Base-by-base conservation (phyloP, 306 rosid genomes). In the Abrus precatorius region DNA sequence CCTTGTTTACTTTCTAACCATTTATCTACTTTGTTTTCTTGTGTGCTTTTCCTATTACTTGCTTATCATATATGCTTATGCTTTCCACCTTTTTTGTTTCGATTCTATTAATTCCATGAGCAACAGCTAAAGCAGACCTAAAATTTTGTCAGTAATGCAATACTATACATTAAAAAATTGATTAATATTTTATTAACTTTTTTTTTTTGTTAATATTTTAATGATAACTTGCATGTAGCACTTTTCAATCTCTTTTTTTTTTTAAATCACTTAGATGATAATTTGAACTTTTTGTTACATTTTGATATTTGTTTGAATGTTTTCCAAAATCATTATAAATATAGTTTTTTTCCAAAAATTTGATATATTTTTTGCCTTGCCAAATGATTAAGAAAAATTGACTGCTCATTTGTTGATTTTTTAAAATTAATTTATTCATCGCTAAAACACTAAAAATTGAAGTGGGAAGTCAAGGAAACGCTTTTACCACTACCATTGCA, bases 21-120 rank as follows among this genome's bases (percentile, higher is more conserved):
- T 74, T 74, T 34, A 40, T 75, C 20, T 48, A 32, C 59, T 60
- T 45, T 61, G 41, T 76, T 64, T 50, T 64, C 32, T 76, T 43
- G 38, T 32, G 12, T 4, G 10, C 20, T 20, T 61, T 30, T 47
- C 5, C 4, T 45, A 6, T 61, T 30, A 20, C 27, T 43, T 66
- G 7, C 55, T 55, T 73, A 45, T 54, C 36, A 9, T 36, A 36
- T 36, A 36, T 36, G 2, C 40, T 2, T 33, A 69, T 38, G 50
- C 12, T 73, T 27, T 14, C 3, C 20, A 36, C 27, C 14, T 40
- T 40, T 72, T 34, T 10, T 14, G 32, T 41, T 33, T 40, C 27
- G 2, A 27, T 73, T 73, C 77, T 72, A 72, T 72, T 20, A 36
- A 50, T 36, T 36, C 49, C 48, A 53, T n/a, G 33, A 7, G 34